Percentiles rank a stretch among this genome's conserved stretches.
Conservation (phyloP, 208 protist genomes). For the Wallacemonas sp. region DNA sequence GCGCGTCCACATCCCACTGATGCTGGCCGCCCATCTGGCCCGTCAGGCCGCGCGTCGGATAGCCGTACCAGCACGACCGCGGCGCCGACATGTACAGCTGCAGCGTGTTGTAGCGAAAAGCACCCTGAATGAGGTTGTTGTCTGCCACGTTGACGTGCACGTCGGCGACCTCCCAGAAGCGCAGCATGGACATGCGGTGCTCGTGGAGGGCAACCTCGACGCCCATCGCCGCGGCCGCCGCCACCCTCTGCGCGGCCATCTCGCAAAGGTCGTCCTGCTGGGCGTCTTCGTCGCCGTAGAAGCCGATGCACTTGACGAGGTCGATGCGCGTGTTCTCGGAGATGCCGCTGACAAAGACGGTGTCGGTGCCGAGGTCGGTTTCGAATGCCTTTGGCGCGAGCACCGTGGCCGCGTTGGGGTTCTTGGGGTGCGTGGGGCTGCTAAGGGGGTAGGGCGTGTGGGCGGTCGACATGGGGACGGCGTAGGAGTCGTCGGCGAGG, state of each 20-base stretch:
- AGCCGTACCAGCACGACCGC: slow-evolving; percentile 41
- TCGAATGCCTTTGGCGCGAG: slow-evolving; percentile 59
- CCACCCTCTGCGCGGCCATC: slow-evolving; percentile 58
- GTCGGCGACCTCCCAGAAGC: slow-evolving; percentile 76
- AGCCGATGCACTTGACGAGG: slow-evolving; percentile 81
- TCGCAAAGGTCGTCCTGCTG: slow-evolving; percentile 82
- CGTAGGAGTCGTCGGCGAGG: slow-evolving; percentile 9
- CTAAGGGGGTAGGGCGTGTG: slow-evolving; percentile 18
- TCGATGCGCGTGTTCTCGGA: slow-evolving; percentile 64
- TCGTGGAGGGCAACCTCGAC: slow-evolving; percentile 68
- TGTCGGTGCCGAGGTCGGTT: slow-evolving; percentile 69
- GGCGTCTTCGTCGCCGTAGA: slow-evolving; percentile 78
- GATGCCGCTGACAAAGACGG: slow-evolving; percentile 80
- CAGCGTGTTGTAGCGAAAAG: slow-evolving; percentile 86
- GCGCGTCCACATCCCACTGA: slow-evolving; percentile 89
- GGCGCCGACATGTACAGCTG: slow-evolving; percentile 73
- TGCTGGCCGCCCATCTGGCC: slow-evolving; percentile 75
- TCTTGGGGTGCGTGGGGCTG: slow-evolving; percentile 5
- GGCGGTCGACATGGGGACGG: slow-evolving; percentile 17
- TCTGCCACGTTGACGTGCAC: slow-evolving; percentile 47
- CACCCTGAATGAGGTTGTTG: slow-evolving; percentile 60
- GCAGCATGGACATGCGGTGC: slow-evolving; percentile 55
- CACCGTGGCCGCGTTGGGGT: slow-evolving; percentile 22
- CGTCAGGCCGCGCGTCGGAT: slow-evolving; percentile 76
- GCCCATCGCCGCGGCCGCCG: slow-evolving; percentile 51